phyloP scores from a whole-genome alignment of 495 filamentous ascomycete species.

The Lichina pygmaea region DNA sequence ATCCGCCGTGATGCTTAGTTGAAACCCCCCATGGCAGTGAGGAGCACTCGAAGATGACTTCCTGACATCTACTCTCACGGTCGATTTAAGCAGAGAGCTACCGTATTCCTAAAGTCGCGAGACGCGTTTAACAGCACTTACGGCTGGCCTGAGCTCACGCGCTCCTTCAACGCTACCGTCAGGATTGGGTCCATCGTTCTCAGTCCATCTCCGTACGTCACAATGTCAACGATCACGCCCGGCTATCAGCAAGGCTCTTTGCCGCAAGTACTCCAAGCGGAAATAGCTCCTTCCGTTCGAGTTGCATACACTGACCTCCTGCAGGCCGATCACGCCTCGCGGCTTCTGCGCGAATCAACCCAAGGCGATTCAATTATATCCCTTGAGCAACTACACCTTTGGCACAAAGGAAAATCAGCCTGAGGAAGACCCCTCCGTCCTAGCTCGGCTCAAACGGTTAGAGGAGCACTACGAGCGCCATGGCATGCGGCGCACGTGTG shows the following conservation, averaged over 20 bases:
- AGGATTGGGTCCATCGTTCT: too few relatives aligned
- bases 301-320: not conserved
- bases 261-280: conserved; percentile 19
- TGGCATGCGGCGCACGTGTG: conserved; percentile 91
- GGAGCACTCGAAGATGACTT: too few relatives aligned
- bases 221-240: conserved; percentile 51
- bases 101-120: too few relatives aligned
- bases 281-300: not conserved
- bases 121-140: too few relatives aligned
- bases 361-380: conserved; percentile 73
- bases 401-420: conserved; percentile 94
- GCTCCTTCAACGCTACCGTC: too few relatives aligned
- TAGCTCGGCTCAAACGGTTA: conserved; percentile 71
- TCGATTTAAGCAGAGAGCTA: too few relatives aligned
- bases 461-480: conserved; percentile 81
- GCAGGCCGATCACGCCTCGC: conserved; percentile 48
- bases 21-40: too few relatives aligned
- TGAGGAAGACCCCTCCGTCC: conserved; percentile 86
- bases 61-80: too few relatives aligned
- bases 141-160: too few relatives aligned
- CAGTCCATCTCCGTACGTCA: conserved; percentile 2
- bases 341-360: conserved; percentile 76
- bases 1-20: too few relatives aligned
- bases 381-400: conserved; percentile 94
- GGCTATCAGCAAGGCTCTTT: conserved; percentile 42